A percentile compares a stretch with the other conserved stretches of the same genome.
Evolutionary conservation across 2,329 filamentous ascomycete genomes (phyloP).

Genomic region (Cordyceps cicadae): DNA sequence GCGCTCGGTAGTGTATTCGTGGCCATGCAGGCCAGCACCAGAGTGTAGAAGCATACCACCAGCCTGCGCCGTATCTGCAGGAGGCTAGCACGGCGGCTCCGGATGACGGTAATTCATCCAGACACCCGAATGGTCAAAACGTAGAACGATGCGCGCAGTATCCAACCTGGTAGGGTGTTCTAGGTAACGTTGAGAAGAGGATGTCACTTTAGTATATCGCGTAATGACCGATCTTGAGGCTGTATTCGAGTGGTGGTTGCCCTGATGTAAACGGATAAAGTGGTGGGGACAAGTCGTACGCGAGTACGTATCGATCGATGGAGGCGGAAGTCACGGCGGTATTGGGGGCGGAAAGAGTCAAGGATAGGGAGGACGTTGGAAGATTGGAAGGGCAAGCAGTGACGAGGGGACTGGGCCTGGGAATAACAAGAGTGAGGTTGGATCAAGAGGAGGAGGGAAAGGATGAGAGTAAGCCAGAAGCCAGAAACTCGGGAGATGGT

Average conservation of each 20-base stretch:
- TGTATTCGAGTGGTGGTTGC: neutral
- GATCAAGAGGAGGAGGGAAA: neutral
- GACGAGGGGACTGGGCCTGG: neutral
- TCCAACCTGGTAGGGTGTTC: neutral
- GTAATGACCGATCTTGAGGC: neutral
- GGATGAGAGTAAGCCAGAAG: too few relatives aligned
- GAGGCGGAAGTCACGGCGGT: neutral
- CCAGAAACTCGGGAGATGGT: neutral
- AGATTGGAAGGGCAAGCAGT: neutral
- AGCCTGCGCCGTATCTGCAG: conserved; percentile 8
- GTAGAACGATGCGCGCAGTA: neutral
- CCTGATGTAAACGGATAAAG: neutral
- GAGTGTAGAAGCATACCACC: conserved; percentile 50
- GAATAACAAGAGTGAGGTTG: neutral
- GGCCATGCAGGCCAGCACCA: conserved; percentile 51
- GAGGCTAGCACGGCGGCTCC: neutral
- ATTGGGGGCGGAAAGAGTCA: neutral
- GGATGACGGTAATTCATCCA: neutral
- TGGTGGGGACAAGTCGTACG: neutral
- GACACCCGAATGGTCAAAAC: neutral
- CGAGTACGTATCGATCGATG: neutral
- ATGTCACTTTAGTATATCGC: neutral
- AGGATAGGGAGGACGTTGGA: neutral
- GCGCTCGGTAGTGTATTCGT: conserved; percentile 44
- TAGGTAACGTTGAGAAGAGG: neutral